Evolutionary conservation across 495 filamentous ascomycete species (phyloP).

Genomic region (Clavariopsis aquatica): DNA sequence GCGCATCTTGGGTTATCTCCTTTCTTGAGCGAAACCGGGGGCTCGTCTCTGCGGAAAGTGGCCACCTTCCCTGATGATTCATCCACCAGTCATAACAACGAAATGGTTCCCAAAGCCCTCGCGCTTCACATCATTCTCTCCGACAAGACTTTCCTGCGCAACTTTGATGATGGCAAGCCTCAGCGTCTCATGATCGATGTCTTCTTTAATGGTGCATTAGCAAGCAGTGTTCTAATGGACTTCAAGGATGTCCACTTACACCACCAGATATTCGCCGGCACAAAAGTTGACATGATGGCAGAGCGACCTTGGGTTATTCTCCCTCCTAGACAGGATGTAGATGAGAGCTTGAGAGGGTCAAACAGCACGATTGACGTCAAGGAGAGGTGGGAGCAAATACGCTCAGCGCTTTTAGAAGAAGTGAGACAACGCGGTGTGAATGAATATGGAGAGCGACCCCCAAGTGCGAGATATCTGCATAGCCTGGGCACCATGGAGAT

Average conservation of each 20-base stretch:
- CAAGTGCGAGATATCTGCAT: conserved; percentile 46
- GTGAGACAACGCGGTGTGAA: conserved; percentile 42
- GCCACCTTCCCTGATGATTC: not conserved
- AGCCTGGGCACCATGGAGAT: conserved; percentile 43
- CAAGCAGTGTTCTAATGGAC: conserved; percentile 35
- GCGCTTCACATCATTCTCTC: conserved; percentile 40
- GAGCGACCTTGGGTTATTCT: conserved; percentile 51
- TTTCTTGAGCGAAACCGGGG: not conserved
- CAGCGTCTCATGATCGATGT: conserved; percentile 49
- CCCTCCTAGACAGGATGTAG: conserved; percentile 37
- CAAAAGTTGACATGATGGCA: conserved; percentile 36
- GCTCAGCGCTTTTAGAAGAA: conserved; percentile 39
- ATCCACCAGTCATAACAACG: not conserved
- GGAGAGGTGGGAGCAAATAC: conserved; percentile 45
- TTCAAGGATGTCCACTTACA: conserved; percentile 1
- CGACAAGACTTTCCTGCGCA: conserved; percentile 33
- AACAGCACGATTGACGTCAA: conserved; percentile 4
- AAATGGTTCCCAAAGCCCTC: conserved; percentile 22
- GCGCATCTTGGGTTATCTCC: not conserved
- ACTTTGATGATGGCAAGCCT: not conserved
- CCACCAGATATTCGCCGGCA: conserved; percentile 44
- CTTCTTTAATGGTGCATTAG: conserved; percentile 51
- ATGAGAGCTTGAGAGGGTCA: conserved; percentile 25
- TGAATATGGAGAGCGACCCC: conserved; percentile 37
- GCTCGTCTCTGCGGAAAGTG: not conserved